These are phyloP conservation scores for Arthrobotrys iridis DNA, from an alignment of 2,329 filamentous ascomycete genomes.

Conservation along the genomic window DNA sequence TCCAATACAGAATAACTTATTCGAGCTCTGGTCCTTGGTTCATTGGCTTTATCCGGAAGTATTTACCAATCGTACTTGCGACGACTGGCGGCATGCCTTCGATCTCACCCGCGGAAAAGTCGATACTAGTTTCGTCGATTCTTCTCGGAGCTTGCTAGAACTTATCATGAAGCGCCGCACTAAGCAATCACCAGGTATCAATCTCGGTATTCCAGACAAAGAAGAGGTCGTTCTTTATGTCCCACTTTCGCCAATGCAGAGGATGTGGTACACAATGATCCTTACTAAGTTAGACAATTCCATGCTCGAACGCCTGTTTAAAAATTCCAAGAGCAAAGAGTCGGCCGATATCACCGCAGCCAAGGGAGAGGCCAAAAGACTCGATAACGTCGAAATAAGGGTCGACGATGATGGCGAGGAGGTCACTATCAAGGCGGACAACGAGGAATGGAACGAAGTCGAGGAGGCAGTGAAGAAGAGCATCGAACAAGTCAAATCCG, in stretches of 20 bases:
- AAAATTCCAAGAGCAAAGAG: slow-evolving; percentile 64
- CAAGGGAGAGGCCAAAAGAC: slow-evolving; percentile 60
- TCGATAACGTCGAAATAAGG: slow-evolving; percentile 61
- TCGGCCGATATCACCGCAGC: slow-evolving; percentile 56
- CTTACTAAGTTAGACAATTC: slow-evolving; percentile 67
- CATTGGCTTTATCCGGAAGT: slow-evolving; percentile 87
- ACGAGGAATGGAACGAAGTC: slow-evolving; percentile 64
- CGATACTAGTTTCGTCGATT: slow-evolving; percentile 67
- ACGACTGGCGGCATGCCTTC: slow-evolving; percentile 68
- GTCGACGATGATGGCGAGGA: slow-evolving; percentile 60
- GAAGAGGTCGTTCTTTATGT: slow-evolving; percentile 69
- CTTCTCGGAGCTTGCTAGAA: slow-evolving; percentile 67
- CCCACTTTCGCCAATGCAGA: slow-evolving; percentile 69
- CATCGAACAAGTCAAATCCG: slow-evolving; percentile 60
- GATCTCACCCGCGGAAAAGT: slow-evolving; percentile 68
- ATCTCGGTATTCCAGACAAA: slow-evolving; percentile 69
- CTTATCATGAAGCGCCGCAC: slow-evolving; percentile 70
- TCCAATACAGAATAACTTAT: slow-evolving; percentile 91
- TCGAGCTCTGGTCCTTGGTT: slow-evolving; percentile 88
- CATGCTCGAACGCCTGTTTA: slow-evolving; percentile 67
- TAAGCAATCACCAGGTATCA: slow-evolving; percentile 68
- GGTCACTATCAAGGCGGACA: slow-evolving; percentile 58
- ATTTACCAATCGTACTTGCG: slow-evolving; percentile 66
- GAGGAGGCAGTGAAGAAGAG: slow-evolving; percentile 63
- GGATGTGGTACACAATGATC: slow-evolving; percentile 69